These are phyloP conservation scores for Acer saccharum DNA, from an alignment of 345 rosid genomes.

Conservation along the genomic window DNA sequence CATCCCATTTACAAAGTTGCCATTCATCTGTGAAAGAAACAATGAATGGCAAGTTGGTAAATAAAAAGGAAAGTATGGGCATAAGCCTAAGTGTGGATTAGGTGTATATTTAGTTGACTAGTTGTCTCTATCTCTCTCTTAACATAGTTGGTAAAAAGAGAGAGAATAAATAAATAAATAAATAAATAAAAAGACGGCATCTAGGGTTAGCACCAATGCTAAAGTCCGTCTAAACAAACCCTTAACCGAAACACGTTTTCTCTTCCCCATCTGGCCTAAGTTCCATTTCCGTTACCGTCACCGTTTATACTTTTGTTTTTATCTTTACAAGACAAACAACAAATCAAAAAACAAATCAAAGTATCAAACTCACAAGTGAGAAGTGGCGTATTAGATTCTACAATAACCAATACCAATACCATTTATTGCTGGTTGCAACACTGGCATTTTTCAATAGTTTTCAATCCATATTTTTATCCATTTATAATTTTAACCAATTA, in stretches of 20 bases:
- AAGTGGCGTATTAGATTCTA: neutral
- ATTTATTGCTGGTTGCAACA: neutral
- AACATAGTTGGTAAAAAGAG: neutral
- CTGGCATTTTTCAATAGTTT: no score
- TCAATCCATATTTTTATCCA: no score
- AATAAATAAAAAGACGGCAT: constrained; percentile 17
- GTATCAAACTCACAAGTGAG: no score
- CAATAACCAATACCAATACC: neutral
- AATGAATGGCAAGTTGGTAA: constrained; percentile 1
- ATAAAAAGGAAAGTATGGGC: neutral
- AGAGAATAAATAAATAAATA: neutral
- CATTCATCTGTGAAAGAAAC: no score
- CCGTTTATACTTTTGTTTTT: neutral
- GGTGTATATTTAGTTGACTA: constrained; percentile 9
- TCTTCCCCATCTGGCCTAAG: neutral
- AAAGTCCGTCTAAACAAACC: constrained; percentile 19
- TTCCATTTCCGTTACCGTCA: constrained; percentile 1
- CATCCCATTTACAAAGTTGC: no score
- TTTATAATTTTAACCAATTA: no score
- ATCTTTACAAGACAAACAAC: neutral
- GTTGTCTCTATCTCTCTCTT: neutral
- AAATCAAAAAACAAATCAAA: neutral
- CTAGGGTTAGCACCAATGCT: constrained; percentile 24
- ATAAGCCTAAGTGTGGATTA: neutral
- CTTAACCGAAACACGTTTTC: constrained; percentile 30